These are phyloP conservation scores for Pleurotus platypus DNA, from an alignment of 768 basidiomycete species.

Conservation along the genomic window DNA sequence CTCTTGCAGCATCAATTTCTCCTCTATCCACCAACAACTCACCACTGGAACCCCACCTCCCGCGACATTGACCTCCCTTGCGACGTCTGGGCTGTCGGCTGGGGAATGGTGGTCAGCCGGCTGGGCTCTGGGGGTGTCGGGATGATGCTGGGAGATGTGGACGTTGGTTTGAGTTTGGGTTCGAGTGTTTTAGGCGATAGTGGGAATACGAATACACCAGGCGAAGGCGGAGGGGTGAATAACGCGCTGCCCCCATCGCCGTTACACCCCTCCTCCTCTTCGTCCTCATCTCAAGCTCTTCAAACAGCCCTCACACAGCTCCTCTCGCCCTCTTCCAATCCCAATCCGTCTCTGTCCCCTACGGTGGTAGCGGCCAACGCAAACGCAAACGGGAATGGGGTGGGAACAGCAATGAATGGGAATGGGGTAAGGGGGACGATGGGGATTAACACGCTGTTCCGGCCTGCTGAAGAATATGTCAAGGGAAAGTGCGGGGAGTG, in stretches of 20 bases:
- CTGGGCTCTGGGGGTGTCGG: not conserved
- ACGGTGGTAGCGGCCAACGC: not conserved
- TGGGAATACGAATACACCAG: not conserved
- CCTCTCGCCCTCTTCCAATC: too few relatives aligned
- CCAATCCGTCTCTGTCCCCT: not conserved
- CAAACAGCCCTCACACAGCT: not conserved
- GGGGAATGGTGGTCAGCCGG: not conserved
- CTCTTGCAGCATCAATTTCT: not conserved
- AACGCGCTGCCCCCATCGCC: not conserved
- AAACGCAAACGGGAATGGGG: not conserved
- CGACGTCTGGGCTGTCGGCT: not conserved
- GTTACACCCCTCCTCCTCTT: not conserved
- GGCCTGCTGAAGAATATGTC: not conserved
- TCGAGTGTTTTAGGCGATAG: not conserved
- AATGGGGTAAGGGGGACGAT: too few relatives aligned
- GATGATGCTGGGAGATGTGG: not conserved
- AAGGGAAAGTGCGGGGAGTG: slow-evolving; percentile 4
- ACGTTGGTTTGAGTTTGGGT: too few relatives aligned
- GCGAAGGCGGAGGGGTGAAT: not conserved
- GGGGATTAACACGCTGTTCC: not conserved
- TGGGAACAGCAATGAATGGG: too few relatives aligned
- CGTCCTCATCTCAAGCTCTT: not conserved
- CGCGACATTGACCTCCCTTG: slow-evolving; percentile 4
- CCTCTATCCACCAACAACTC: not conserved
- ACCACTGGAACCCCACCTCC: not conserved